Evolutionary conservation across 2,329 filamentous ascomycete species (phyloP).

Genomic region (Hypoxylon sp.): DNA sequence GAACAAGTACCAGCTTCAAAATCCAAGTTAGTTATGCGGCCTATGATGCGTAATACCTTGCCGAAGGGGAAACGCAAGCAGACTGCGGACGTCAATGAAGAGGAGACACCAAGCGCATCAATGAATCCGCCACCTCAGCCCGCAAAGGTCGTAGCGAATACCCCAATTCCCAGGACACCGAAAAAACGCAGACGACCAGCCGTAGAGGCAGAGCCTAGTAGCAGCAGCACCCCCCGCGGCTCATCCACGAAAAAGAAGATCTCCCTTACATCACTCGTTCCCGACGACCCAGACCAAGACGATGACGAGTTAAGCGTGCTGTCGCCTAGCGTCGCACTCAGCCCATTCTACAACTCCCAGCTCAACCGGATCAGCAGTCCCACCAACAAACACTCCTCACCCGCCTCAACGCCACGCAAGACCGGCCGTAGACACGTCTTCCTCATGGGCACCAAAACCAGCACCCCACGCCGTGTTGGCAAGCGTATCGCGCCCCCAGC

Average conservation of each 20-base stretch:
- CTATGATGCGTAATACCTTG: not conserved
- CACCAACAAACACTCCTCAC: not conserved
- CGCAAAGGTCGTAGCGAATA: slow-evolving; percentile 1
- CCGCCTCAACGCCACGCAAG: slow-evolving; percentile 36
- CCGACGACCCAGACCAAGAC: slow-evolving; percentile 42
- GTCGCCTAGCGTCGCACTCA: slow-evolving; percentile 31
- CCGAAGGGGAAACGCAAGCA: not conserved
- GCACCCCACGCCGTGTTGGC: slow-evolving; percentile 16
- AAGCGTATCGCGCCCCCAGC: slow-evolving; percentile 37
- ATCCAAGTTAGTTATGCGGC: slow-evolving; percentile 25
- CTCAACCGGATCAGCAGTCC: not conserved
- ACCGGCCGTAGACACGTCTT: slow-evolving; percentile 27
- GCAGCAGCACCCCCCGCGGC: slow-evolving; percentile 13
- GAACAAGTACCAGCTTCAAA: not conserved
- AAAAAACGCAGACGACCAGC: slow-evolving; percentile 29
- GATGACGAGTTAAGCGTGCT: slow-evolving; percentile 50
- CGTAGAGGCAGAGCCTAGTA: slow-evolving; percentile 10
- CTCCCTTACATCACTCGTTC: slow-evolving; percentile 48
- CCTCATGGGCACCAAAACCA: slow-evolving; percentile 12
- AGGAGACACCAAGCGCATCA: not conserved
- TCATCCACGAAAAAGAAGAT: slow-evolving; percentile 36
- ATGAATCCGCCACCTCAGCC: not conserved
- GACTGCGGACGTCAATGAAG: not conserved
- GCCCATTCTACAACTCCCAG: slow-evolving; percentile 15
- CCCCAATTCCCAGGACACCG: slow-evolving; percentile 26